A percentile compares a stretch with the other conserved stretches of the same genome.
These are phyloP conservation scores for Geranium incanum DNA, from an alignment of 441 rosid species.

Conservation along the genomic window DNA sequence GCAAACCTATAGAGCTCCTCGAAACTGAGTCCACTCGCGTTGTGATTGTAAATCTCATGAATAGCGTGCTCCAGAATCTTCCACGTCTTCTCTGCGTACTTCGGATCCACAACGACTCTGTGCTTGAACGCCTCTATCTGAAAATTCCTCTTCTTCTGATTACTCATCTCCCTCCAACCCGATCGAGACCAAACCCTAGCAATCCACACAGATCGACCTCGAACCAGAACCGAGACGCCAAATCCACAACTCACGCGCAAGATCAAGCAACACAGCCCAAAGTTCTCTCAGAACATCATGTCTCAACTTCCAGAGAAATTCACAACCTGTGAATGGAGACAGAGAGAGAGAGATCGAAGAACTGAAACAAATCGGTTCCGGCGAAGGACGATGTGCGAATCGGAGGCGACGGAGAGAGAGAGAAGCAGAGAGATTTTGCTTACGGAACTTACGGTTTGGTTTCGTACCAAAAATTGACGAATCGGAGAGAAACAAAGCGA, in stretches of 20 bases:
- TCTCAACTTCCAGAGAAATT: background rate
- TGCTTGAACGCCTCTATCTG: constrained; percentile 97
- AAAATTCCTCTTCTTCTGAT: constrained; percentile 82
- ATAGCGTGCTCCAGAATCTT: constrained; percentile 88
- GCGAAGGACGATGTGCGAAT: background rate
- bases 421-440: background rate
- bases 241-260: background rate
- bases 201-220: constrained; percentile 2
- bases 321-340: background rate
- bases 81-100: constrained; percentile 92
- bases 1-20: constrained; percentile 81
- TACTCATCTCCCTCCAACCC: constrained; percentile 40
- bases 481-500: too few relatives aligned
- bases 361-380: background rate
- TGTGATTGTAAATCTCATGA: constrained; percentile 94
- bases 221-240: background rate
- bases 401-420: background rate
- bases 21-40: constrained; percentile 92
- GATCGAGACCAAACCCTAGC: background rate
- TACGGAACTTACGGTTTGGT: constrained; percentile 2
- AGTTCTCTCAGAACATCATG: background rate
- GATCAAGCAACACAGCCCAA: background rate
- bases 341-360: background rate
- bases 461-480: background rate
- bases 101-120: constrained; percentile 89